A percentile compares a stretch with the other conserved stretches of the same genome.
phyloP scores from a whole-genome alignment of 2,329 filamentous ascomycete genomes.

The Incumbomyces delicatus region DNA sequence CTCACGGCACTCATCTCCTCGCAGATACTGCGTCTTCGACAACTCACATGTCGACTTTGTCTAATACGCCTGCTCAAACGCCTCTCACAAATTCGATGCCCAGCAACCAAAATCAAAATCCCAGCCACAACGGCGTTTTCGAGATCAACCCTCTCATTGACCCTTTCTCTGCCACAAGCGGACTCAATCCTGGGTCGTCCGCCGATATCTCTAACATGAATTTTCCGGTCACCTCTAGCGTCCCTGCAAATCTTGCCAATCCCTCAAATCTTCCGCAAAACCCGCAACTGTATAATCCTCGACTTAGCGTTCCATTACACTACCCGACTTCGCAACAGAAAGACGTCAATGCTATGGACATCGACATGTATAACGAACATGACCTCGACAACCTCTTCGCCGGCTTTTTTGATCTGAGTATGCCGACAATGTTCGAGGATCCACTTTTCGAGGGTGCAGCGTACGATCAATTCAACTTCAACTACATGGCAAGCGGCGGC shows the following conservation, averaged over 20 bases:
- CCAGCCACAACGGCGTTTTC: conserved; percentile 1
- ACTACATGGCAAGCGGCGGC: neutral
- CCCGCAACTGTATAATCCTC: neutral
- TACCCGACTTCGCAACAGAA: neutral
- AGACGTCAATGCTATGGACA: neutral
- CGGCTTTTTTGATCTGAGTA: conserved; percentile 20
- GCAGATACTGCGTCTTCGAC: neutral
- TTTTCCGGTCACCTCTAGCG: neutral
- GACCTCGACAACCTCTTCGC: conserved; percentile 22
- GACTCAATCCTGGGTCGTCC: neutral
- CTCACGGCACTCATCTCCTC: neutral
- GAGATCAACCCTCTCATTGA: conserved; percentile 6
- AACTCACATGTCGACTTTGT: neutral
- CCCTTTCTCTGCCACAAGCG: conserved; percentile 2
- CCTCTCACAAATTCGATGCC: neutral
- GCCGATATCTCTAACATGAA: neutral
- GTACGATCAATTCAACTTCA: conserved; percentile 9
- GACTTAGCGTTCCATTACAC: conserved; percentile 1
- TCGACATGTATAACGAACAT: conserved; percentile 12
- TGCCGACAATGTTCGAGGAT: conserved; percentile 21
- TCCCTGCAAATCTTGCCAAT: neutral
- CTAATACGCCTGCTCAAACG: conserved; percentile 6
- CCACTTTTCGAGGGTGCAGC: conserved; percentile 18
- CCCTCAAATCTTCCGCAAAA: neutral
- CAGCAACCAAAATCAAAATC: neutral